Evolutionary conservation across 257 asterid species (phyloP), one percentile per base, ranked within the genome.

Genomic region (Solanum commersonii): DNA sequence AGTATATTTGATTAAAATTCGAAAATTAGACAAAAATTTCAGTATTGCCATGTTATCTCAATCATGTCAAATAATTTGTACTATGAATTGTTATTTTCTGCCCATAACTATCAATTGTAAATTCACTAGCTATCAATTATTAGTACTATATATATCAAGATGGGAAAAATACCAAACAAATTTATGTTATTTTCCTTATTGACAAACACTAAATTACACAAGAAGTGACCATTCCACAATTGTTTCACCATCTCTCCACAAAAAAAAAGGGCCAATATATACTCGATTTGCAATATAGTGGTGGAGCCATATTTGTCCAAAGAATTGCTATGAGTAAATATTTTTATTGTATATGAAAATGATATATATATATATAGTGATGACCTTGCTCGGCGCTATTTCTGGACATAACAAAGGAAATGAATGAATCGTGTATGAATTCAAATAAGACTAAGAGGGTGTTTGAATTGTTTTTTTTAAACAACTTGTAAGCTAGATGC

Each of bases 321-420:
- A 56, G n/a, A 56, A 56, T 56, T 56, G n/a, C 10, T 56, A 56
- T 56, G 65, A 18, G n/a, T 20, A 20, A 18, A 56, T 56, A 56
- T 56, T 56, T 18, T 56, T 18, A 18, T 56, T 2, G n/a, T 56
- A 20, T 56, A 6, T 6, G n/a, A 18, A 56, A 56, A 56, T 8
- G 11, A 56, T 18, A 49, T 5, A 40, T 6, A 33, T 40, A 46
- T 44, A 15, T 56, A 18, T 56, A 8, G 65, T 56, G 65, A 20
- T 56, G n/a, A 20, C 7, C 1, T 20, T 56, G 25, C 4, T 20
- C 25, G 65, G 2, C 0, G 11, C 11, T 56, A 56, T 56, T 56
- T 56, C 0, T 56, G 2, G 10, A 56, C 11, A 5, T 56, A 18
- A 0, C 10, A 56, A 56, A 52, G 63, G 0, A 56, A 56, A 56